These are phyloP conservation scores for Linderniella brevidens DNA, from an alignment of 257 asterid genomes.

Conservation along the genomic window DNA sequence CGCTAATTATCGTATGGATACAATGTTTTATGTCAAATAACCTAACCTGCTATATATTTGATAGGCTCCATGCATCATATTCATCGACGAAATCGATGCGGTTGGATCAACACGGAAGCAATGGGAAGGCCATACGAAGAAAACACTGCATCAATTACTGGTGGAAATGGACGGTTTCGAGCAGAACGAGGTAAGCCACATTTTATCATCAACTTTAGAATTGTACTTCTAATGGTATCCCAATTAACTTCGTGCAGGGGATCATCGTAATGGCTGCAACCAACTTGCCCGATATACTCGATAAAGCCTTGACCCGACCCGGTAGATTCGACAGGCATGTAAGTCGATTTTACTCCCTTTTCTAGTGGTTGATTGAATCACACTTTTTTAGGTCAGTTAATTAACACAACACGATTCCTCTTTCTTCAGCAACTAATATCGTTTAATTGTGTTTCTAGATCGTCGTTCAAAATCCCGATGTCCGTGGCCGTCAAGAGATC, in stretches of 20 bases:
- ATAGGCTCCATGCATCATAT: slow-evolving; percentile 95
- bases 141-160: slow-evolving; percentile 86
- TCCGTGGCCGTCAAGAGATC: slow-evolving; percentile 87
- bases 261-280: slow-evolving; percentile 96
- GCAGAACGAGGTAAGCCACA: slow-evolving; percentile 64
- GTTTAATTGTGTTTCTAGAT: slow-evolving; percentile 34
- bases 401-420: too few species aligned
- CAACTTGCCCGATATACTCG: slow-evolving; percentile 93
- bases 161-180: slow-evolving; percentile 99
- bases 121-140: slow-evolving; percentile 98
- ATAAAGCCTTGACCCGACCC: slow-evolving; percentile 96
- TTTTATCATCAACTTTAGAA: too few species aligned
- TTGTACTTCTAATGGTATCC: background rate
- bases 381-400: too few species aligned
- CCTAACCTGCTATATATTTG: too few species aligned
- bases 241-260: slow-evolving; percentile 29
- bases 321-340: slow-evolving; percentile 99
- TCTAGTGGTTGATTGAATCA: background rate
- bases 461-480: slow-evolving; percentile 84
- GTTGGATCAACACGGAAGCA: slow-evolving; percentile 97
- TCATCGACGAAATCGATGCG: slow-evolving; percentile 96
- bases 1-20: too few species aligned
- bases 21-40: too few species aligned
- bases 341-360: slow-evolving; percentile 15
- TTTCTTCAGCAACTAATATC: slow-evolving; percentile 2